These are phyloP conservation scores for Corinectria fuckeliana DNA, from an alignment of 2,329 filamentous ascomycete genomes.

Conservation along the genomic window DNA sequence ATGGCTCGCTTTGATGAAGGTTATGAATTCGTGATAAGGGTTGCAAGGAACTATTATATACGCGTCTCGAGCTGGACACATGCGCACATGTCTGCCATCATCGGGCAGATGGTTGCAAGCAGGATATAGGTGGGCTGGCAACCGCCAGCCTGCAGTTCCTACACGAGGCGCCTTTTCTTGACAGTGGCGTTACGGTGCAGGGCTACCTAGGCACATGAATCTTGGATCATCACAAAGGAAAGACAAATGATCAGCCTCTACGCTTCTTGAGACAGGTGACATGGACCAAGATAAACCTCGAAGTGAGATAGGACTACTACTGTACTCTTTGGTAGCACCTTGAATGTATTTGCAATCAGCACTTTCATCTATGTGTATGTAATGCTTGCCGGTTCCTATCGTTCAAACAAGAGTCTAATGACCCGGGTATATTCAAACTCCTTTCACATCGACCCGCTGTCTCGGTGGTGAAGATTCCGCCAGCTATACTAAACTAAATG, in stretches of 20 bases:
- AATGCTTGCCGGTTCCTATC: too few relatives aligned
- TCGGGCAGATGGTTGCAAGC: neutral
- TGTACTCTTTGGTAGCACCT: too few relatives aligned
- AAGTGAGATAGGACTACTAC: neutral
- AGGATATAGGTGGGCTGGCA: neutral
- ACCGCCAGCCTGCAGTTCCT: slow-evolving; percentile 4
- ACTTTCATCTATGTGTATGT: too few relatives aligned
- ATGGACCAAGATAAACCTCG: neutral
- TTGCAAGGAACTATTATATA: slow-evolving; percentile 1
- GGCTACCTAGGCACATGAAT: slow-evolving; percentile 33
- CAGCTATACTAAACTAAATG: slow-evolving; percentile 21
- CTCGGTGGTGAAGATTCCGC: neutral
- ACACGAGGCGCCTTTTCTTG: slow-evolving; percentile 25
- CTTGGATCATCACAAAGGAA: slow-evolving; percentile 29
- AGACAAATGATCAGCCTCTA: neutral
- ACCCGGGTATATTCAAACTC: slow-evolving; percentile 11
- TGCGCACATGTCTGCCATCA: neutral
- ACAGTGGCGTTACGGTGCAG: slow-evolving; percentile 36
- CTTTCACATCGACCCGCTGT: neutral
- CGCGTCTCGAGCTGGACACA: neutral
- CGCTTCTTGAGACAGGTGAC: neutral
- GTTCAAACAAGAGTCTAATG: neutral
- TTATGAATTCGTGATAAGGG: neutral
- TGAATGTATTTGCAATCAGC: too few relatives aligned
- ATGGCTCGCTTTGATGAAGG: slow-evolving; percentile 6